Base-by-base conservation (phyloP, 2,329 filamentous ascomycete genomes). In the Fusarium musae region DNA sequence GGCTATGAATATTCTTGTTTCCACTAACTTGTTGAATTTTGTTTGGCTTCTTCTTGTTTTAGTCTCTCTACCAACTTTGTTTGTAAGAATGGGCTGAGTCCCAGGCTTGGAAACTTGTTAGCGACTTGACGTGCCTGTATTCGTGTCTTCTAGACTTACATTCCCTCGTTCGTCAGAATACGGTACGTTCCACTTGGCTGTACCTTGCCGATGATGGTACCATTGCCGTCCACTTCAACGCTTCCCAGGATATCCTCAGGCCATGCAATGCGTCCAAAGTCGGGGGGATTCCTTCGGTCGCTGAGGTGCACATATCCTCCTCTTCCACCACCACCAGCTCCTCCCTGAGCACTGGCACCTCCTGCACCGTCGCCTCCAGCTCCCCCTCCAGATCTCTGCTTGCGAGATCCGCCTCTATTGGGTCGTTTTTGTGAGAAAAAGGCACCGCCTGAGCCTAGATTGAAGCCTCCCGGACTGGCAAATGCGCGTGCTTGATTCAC, bases 201-300 rank as follows among this genome's bases (percentile, higher is more conserved):
- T 71, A 88, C 88, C 70, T 85, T 86, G 28, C 89, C 89, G 32
- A 91, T 83, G 58, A 92, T 87, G 34, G 86, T 78, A 0, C 91
- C 91, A 11, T 81, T 72, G 4, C 84, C 85, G 77, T 92, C 85
- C 9, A 93, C 91, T 78, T 92, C 88, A 44, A 93, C 85, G 71
- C 90, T 92, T 42, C 91, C 91, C 60, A 93, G 83, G 42, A 93
- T 93, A 76, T 93, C 91, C 76, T 93, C 91, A 3, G 91, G 90
- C 85, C 88, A 92, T 5, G 91, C 90, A 78, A 93, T 92, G 59
- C 91, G 82, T 21, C 91, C 91, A 84, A 87, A 93, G 75, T 92
- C 90, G 1, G 90, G 90, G 5, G 90, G 89, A 58, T 91, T 91
- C 59, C 91, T 83, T 59, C 83, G 77, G 78, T 93, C 91, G 62